Conservation (phyloP, 2,329 filamentous ascomycete genomes). For the Fusarium tanahbumbuense region DNA sequence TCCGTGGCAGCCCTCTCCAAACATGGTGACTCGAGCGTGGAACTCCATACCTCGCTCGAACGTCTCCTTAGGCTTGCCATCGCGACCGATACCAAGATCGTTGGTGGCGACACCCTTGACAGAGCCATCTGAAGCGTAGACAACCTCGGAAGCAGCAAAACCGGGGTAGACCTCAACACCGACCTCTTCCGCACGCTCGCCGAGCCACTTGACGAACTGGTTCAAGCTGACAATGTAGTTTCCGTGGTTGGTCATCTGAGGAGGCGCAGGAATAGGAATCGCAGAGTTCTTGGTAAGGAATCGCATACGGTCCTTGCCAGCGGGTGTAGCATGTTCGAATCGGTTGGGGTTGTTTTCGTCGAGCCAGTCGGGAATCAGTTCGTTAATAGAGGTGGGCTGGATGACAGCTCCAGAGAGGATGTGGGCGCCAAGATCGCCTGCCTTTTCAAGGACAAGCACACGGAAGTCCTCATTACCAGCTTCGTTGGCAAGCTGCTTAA, state of each 20-base stretch:
- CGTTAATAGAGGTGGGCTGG: slow-evolving; percentile 86
- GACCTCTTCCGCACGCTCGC: slow-evolving; percentile 93
- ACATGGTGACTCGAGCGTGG: slow-evolving; percentile 88
- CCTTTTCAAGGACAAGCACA: slow-evolving; percentile 93
- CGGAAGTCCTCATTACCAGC: slow-evolving; percentile 96
- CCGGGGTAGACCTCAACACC: slow-evolving; percentile 97
- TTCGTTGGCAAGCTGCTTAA: slow-evolving; percentile 95
- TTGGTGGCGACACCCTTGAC: slow-evolving; percentile 97
- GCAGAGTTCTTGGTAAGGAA: slow-evolving; percentile 86
- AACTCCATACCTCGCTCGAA: slow-evolving; percentile 99
- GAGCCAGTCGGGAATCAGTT: slow-evolving; percentile 94
- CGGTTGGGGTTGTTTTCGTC: slow-evolving; percentile 86
- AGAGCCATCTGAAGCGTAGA: slow-evolving; percentile 87
- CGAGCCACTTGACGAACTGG: slow-evolving; percentile 95
- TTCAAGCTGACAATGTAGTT: slow-evolving; percentile 98
- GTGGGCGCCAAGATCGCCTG: slow-evolving; percentile 92
- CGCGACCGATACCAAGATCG: slow-evolving; percentile 84
- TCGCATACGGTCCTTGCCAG: slow-evolving; percentile 87
- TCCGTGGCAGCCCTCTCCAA: slow-evolving; percentile 95
- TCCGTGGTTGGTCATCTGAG: slow-evolving; percentile 97
- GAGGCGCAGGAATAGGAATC: slow-evolving; percentile 86
- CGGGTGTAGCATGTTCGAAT: slow-evolving; percentile 89
- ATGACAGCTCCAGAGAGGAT: slow-evolving; percentile 97
- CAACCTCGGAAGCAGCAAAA: slow-evolving; percentile 91
- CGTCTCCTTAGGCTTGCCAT: slow-evolving; percentile 86